Evolutionary conservation across 257 asterid genomes (phyloP).

Genomic region (Ilex asprella): DNA sequence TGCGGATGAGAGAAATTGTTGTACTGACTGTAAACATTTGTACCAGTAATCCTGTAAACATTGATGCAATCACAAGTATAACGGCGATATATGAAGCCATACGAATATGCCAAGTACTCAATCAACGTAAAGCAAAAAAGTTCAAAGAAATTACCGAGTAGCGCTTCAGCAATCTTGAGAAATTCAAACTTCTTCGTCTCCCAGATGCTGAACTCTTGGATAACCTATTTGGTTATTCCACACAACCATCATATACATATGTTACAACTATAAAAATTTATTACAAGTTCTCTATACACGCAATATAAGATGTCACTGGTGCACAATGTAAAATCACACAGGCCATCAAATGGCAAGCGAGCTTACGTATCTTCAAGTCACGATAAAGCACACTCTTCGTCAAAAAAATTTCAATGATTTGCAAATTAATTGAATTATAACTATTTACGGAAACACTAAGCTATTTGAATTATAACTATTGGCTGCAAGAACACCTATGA

Average conservation of each 20-base stretch:
- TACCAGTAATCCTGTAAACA: slow-evolving; percentile 40
- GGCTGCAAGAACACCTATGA: too few species aligned
- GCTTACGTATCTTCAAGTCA: too few species aligned
- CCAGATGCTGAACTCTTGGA: slow-evolving; percentile 44
- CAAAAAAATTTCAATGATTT: too few species aligned
- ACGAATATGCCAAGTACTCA: background rate
- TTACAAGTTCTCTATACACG: too few species aligned
- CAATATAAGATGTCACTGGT: too few species aligned
- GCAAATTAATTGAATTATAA: too few species aligned
- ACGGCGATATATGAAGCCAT: background rate
- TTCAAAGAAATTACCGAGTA: slow-evolving; percentile 38
- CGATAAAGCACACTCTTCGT: too few species aligned
- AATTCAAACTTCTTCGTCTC: slow-evolving; percentile 34
- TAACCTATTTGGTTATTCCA: slow-evolving; percentile 26
- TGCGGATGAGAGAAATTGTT: slow-evolving; percentile 42
- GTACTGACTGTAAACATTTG: slow-evolving; percentile 36
- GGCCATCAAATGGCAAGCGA: too few species aligned
- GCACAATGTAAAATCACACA: too few species aligned
- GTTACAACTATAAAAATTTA: background rate
- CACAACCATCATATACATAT: background rate
- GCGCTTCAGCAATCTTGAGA: slow-evolving; percentile 26
- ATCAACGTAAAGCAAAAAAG: slow-evolving; percentile 2
- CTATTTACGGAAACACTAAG: too few species aligned
- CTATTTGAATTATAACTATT: too few species aligned
- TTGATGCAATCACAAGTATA: background rate